Base-by-base conservation (phyloP, 768 basidiomycete species). In the Naematelia encephala region DNA sequence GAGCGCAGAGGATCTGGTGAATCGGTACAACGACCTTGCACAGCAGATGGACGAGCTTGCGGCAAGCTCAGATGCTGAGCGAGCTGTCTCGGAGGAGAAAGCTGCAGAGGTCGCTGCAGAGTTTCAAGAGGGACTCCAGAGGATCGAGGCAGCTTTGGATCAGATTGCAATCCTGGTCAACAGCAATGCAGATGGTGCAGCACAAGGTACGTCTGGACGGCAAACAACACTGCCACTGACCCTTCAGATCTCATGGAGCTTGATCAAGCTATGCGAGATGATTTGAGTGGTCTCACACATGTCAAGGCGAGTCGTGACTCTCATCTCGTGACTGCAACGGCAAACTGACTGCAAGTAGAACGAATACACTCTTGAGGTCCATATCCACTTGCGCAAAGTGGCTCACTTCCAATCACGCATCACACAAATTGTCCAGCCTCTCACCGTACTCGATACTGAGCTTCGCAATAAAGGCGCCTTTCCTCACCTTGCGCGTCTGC, bases 401-500 rank as follows among this genome's bases (percentile, higher is more conserved):
- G 88, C 90, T 60, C 72, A 80, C 13, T 80, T 96, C 29, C 96
- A 98, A 77, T 86, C 85, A 59, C 86, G 87, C 57, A 82, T 97
- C 39, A 83, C 91, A 1, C 81, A 85, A 39, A 78, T 96, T 1
- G 90, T 91, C 4, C 78, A 82, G 0, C 79, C 81, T 1, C 78
- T 98, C 27, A 80, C 82, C 0, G 76, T 79, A 1, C 80, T 97
- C 1, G 90, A 93, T 70, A 72, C 82, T 0, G 86, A 84, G 69
- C 85, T 93, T 64, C 82, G 57, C 22, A 61, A 63, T 26, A 75
- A 76, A 70, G 89, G 85, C 27, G 88, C 87, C 59, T 97, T 97
- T 72, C 82, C 87, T n/a, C 91, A 98, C 76, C 87, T 98, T 13
- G 84, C 87, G 51, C 82, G 94, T 16, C 79, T 97, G 44, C 91